phyloP scores from a whole-genome alignment of 306 rosid genomes.

The Herpetospermum pedunculosum region DNA sequence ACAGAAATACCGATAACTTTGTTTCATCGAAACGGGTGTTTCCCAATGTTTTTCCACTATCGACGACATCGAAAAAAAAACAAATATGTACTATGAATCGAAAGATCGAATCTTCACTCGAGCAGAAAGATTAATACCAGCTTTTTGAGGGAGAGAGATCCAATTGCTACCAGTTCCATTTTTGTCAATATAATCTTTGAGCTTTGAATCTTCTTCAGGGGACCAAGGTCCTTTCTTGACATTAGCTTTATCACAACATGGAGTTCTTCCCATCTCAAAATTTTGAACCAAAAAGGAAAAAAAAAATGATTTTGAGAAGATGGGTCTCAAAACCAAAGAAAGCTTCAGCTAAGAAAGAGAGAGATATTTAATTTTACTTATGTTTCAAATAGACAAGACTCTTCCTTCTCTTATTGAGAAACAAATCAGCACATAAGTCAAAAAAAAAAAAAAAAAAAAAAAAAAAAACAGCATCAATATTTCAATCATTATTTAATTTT shows the following conservation, averaged over 20 bases:
- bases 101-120: no score
- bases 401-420: constrained; percentile 15
- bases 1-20: not conserved
- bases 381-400: not conserved
- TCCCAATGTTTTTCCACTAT: no score
- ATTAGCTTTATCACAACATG: constrained; percentile 88
- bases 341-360: not conserved
- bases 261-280: constrained; percentile 74
- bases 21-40: no score
- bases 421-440: constrained; percentile 42
- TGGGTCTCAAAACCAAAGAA: not conserved
- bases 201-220: constrained; percentile 84
- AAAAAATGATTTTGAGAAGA: constrained; percentile 3
- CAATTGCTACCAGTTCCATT: constrained; percentile 90
- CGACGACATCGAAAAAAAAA: no score
- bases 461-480: constrained; percentile 25
- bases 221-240: constrained; percentile 99
- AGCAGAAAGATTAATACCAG: constrained; percentile 32
- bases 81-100: no score
- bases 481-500: constrained; percentile 35
- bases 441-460: no score
- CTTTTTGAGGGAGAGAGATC: constrained; percentile 86
- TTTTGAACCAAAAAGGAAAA: not conserved
- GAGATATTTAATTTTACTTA: not conserved
- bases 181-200: constrained; percentile 50